These are phyloP conservation scores for Pulveroboletus frians DNA, from an alignment of 768 basidiomycete species.

Conservation along the genomic window DNA sequence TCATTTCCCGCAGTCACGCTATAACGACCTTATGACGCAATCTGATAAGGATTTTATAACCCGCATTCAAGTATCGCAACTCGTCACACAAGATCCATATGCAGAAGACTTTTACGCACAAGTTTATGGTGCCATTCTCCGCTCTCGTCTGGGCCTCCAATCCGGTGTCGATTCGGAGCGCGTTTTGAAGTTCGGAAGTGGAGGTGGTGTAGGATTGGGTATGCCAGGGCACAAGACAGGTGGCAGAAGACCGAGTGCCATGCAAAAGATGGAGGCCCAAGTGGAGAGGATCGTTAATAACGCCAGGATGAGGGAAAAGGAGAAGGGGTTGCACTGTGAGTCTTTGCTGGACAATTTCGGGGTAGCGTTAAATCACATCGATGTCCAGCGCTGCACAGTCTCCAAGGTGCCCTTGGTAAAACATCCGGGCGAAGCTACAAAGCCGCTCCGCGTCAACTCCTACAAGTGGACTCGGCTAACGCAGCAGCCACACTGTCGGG, in stretches of 20 bases:
- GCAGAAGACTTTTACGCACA: constrained; percentile 98
- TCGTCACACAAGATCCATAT: constrained; percentile 95
- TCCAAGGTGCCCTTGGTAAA: constrained; percentile 92
- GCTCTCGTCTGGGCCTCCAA: constrained; percentile 71
- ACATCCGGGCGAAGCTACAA: constrained; percentile 92
- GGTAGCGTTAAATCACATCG: constrained; percentile 1
- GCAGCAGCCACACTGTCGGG: constrained; percentile 34
- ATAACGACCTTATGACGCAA: constrained; percentile 94
- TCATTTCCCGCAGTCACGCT: constrained; percentile 56
- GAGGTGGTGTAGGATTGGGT: constrained; percentile 77
- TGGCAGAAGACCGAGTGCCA: constrained; percentile 72
- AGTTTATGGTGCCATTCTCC: constrained; percentile 81
- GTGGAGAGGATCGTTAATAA: constrained; percentile 95
- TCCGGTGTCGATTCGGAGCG: constrained; percentile 57
- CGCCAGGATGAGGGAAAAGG: constrained; percentile 80
- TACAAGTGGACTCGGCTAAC: constrained; percentile 72
- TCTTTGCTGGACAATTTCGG: constrained; percentile 1
- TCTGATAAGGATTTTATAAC: constrained; percentile 99
- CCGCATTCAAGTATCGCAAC: constrained; percentile 96
- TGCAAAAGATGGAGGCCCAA: constrained; percentile 92
- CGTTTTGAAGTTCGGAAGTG: constrained; percentile 83
- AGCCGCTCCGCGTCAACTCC: constrained; percentile 91
- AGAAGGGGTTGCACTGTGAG: constrained; percentile 64
- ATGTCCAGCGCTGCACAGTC: constrained; percentile 57
- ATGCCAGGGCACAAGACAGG: constrained; percentile 44